Evolutionary conservation across 441 rosid genomes (phyloP).

Genomic region (Kokia cookei): DNA sequence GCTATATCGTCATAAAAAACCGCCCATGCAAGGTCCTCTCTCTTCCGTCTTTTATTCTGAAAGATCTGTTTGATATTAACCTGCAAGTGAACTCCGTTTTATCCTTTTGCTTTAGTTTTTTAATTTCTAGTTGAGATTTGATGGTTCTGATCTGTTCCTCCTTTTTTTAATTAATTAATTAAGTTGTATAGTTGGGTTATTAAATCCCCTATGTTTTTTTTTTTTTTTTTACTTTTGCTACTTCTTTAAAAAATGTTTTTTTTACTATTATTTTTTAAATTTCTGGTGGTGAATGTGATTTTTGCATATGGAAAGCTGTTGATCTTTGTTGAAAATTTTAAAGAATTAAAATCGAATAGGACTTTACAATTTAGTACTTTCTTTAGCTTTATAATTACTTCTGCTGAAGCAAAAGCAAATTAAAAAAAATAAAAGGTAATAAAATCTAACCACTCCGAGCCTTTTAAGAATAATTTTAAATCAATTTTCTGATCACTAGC

Average conservation of each 20-base stretch:
- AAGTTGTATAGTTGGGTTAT: neutral
- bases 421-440: neutral
- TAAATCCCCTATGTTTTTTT: neutral
- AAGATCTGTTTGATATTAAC: neutral
- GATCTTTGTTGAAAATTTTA: neutral
- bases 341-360: neutral
- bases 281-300: neutral
- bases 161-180: neutral
- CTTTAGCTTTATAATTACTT: neutral
- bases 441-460: neutral
- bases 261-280: neutral
- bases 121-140: neutral
- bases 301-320: neutral
- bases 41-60: neutral
- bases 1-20: slow-evolving; percentile 76
- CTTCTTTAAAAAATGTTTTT: no score
- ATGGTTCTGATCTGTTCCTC: neutral
- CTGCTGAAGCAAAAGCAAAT: neutral
- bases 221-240: neutral
- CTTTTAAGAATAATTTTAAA: neutral
- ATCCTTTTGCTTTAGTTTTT: neutral
- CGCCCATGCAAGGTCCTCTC: slow-evolving; percentile 79
- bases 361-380: neutral
- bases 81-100: neutral
- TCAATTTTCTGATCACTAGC: neutral